Evolutionary conservation across 2,329 filamentous ascomycete species (phyloP).

Genomic region (Cladosporium sp.): DNA sequence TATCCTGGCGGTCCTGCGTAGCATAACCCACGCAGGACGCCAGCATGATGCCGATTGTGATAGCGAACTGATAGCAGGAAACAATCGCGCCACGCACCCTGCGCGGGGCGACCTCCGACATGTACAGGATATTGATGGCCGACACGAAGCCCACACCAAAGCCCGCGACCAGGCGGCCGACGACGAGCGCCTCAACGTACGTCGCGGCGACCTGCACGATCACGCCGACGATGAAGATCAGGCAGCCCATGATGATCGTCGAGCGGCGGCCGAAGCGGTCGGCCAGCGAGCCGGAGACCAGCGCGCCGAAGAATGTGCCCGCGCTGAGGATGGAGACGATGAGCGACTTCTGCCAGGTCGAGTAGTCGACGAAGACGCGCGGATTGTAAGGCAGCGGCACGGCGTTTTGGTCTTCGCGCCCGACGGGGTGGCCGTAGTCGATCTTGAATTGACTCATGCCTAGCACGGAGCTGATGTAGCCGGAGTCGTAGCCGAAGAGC

Average conservation of each 20-base stretch:
- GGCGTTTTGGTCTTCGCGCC: conserved; percentile 2
- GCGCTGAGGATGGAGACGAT: conserved; percentile 71
- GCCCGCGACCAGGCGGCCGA: conserved; percentile 68
- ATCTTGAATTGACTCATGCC: conserved; percentile 45
- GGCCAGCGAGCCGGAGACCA: conserved; percentile 51
- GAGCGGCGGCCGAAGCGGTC: conserved; percentile 61
- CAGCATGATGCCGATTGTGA: conserved; percentile 72
- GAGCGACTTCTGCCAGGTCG: conserved; percentile 44
- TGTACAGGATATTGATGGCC: conserved; percentile 49
- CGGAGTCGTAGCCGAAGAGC: conserved; percentile 55
- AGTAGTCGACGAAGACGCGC: conserved; percentile 22
- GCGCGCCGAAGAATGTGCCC: conserved; percentile 69
- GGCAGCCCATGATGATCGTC: conserved; percentile 55
- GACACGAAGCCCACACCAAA: conserved; percentile 68
- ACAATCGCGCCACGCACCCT: conserved; percentile 75
- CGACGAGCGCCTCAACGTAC: conserved; percentile 57
- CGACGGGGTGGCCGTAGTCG: conserved; percentile 26
- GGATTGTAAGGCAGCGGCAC: conserved; percentile 11
- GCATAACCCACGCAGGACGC: conserved; percentile 69
- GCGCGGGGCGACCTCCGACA: conserved; percentile 42
- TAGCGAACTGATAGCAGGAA: conserved; percentile 74
- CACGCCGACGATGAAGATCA: conserved; percentile 54
- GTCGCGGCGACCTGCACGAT: conserved; percentile 56
- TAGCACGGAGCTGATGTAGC: conserved; percentile 49
- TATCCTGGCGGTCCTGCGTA: conserved; percentile 56